Evolutionary conservation across 352 stramenopile genomes (phyloP).

Genomic region (Phytophthora meadii): DNA sequence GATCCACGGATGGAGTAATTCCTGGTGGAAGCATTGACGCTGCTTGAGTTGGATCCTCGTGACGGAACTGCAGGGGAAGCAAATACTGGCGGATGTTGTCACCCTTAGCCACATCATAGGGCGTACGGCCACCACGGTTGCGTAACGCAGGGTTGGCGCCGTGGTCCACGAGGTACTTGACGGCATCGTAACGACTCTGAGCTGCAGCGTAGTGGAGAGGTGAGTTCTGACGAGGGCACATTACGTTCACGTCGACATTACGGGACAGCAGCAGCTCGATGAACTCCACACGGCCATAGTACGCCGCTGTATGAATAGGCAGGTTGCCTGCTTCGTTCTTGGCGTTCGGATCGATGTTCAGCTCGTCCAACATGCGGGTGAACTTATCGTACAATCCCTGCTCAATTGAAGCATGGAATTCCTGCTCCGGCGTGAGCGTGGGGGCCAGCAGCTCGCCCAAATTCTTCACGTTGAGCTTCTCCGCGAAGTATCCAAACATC

Average conservation of each 20-base stretch:
- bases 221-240: constrained; percentile 77
- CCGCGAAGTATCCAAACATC: constrained; percentile 91
- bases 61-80: constrained; percentile 87
- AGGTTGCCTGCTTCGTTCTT: constrained; percentile 79
- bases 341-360: constrained; percentile 70
- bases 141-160: constrained; percentile 81
- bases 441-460: constrained; percentile 88
- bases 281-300: constrained; percentile 79
- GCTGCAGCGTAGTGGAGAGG: constrained; percentile 85
- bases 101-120: constrained; percentile 87
- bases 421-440: constrained; percentile 87
- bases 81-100: constrained; percentile 88
- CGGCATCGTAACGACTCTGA: constrained; percentile 75
- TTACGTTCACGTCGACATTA: constrained; percentile 74
- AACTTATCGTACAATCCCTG: constrained; percentile 80
- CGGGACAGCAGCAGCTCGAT: constrained; percentile 76
- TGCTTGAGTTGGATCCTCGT: constrained; percentile 78
- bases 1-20: constrained; percentile 79
- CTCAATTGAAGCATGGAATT: constrained; percentile 84
- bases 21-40: constrained; percentile 70
- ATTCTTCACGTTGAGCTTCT: constrained; percentile 92
- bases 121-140: constrained; percentile 80
- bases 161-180: constrained; percentile 75
- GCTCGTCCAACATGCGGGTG: constrained; percentile 69
- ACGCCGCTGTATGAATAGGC: constrained; percentile 86